A percentile compares a stretch with the other conserved stretches of the same genome.
phyloP scores from a whole-genome alignment of 257 asterid species.

The Datura wrightii region DNA sequence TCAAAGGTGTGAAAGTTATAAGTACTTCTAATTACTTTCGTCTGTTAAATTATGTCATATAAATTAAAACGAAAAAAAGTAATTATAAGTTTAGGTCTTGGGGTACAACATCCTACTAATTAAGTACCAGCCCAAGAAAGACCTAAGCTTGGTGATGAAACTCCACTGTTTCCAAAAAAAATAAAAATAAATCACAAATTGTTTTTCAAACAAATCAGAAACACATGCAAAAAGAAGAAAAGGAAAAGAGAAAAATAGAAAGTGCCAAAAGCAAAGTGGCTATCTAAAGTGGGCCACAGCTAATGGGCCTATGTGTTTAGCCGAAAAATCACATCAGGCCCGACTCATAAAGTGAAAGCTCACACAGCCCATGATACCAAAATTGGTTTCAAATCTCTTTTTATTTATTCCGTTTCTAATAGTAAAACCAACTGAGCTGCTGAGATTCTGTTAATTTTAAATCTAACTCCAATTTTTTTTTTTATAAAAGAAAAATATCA shows the following conservation, averaged over 20 bases:
- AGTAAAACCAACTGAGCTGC: too few species aligned
- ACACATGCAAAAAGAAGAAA: neutral
- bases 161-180: neutral
- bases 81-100: neutral
- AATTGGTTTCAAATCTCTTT: neutral
- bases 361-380: neutral
- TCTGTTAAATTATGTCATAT: neutral
- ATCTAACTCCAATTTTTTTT: neutral
- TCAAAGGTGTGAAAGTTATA: too few species aligned
- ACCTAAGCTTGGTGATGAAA: neutral
- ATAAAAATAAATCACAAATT: neutral
- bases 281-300: neutral
- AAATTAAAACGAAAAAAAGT: neutral
- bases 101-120: too few species aligned
- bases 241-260: neutral
- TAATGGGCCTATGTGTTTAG: slow-evolving; percentile 2
- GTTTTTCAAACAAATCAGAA: neutral
- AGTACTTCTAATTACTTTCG: too few species aligned
- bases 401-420: too few species aligned
- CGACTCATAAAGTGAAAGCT: slow-evolving; percentile 1
- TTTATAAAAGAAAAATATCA: neutral
- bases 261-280: slow-evolving; percentile 1
- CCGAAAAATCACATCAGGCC: neutral
- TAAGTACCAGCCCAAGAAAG: neutral
- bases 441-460: neutral